Conservation (phyloP, 306 rosid genomes). For the Begonia fuchsioides region DNA sequence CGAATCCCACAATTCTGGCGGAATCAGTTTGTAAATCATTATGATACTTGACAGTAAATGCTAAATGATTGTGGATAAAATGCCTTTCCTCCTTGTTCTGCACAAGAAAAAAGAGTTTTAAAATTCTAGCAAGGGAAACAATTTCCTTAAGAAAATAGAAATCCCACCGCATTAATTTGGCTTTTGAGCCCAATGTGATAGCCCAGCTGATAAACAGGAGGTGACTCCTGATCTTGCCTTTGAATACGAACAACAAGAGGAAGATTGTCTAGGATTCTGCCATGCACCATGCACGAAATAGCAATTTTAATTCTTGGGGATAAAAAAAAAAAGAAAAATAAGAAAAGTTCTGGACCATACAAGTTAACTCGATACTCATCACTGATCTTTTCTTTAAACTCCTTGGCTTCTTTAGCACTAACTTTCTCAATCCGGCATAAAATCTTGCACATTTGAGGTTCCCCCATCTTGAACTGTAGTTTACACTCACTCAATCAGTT, state of each 20-base stretch:
- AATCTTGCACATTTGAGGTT: slow-evolving; percentile 73
- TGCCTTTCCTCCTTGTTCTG: slow-evolving; percentile 96
- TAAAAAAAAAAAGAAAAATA: no score
- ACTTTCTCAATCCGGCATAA: slow-evolving; percentile 26
- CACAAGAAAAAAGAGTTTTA: slow-evolving; percentile 7
- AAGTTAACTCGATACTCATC: no score
- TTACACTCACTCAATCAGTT: slow-evolving; percentile 7
- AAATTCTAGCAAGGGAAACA: slow-evolving; percentile 1
- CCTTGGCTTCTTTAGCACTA: no score
- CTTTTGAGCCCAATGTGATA: slow-evolving; percentile 80
- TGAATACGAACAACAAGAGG: slow-evolving; percentile 74
- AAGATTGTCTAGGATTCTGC: slow-evolving; percentile 93
- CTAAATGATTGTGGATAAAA: slow-evolving; percentile 87
- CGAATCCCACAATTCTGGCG: slow-evolving; percentile 94
- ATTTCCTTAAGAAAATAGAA: slow-evolving; percentile 8
- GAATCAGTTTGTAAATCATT: slow-evolving; percentile 57
- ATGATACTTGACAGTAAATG: slow-evolving; percentile 81
- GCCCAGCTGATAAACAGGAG: slow-evolving; percentile 82
- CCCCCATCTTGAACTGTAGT: slow-evolving; percentile 90
- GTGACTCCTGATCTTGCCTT: slow-evolving; percentile 48
- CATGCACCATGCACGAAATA: slow-evolving; percentile 9
- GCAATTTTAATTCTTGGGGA: not conserved
- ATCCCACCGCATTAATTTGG: slow-evolving; percentile 55
- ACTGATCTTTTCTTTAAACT: no score
- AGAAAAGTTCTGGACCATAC: slow-evolving; percentile 7